These are phyloP conservation scores for Fusarium lateritium DNA, from an alignment of 2,329 filamentous ascomycete species.

Conservation along the genomic window DNA sequence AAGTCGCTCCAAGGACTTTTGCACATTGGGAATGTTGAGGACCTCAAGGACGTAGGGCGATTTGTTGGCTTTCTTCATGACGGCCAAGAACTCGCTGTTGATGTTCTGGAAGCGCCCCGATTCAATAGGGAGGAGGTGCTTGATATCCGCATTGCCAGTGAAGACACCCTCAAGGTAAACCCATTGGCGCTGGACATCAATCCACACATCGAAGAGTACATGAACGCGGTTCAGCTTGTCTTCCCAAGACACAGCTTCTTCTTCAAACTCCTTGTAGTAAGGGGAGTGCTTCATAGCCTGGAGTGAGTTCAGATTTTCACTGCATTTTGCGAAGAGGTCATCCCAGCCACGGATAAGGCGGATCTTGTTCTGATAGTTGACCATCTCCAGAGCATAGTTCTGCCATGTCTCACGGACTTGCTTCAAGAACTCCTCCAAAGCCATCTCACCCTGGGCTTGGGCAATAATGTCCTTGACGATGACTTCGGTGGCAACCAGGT, in stretches of 20 bases:
- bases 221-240: conserved; percentile 98
- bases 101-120: conserved; percentile 99
- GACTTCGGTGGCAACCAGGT: conserved; percentile 87
- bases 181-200: conserved; percentile 99
- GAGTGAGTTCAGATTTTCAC: conserved; percentile 96
- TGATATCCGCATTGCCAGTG: conserved; percentile 98
- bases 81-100: conserved; percentile 98
- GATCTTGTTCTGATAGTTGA: conserved; percentile 98
- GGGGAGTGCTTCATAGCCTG: conserved; percentile 99
- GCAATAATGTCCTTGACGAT: conserved; percentile 94
- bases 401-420: conserved; percentile 98
- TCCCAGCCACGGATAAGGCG: conserved; percentile 98
- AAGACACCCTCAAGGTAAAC: conserved; percentile 99
- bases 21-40: conserved; percentile 93
- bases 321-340: conserved; percentile 97
- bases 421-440: conserved; percentile 95
- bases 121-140: conserved; percentile 95
- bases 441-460: conserved; percentile 98
- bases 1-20: conserved; percentile 94
- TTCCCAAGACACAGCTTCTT: conserved; percentile 96
- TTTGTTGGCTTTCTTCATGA: conserved; percentile 99
- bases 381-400: conserved; percentile 92
- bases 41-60: conserved; percentile 96
- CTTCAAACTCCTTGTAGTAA: conserved; percentile 99
- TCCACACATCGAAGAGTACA: conserved; percentile 99